Base-by-base conservation (phyloP, 2,329 filamentous ascomycete species). In the Fusarium sp. region DNA sequence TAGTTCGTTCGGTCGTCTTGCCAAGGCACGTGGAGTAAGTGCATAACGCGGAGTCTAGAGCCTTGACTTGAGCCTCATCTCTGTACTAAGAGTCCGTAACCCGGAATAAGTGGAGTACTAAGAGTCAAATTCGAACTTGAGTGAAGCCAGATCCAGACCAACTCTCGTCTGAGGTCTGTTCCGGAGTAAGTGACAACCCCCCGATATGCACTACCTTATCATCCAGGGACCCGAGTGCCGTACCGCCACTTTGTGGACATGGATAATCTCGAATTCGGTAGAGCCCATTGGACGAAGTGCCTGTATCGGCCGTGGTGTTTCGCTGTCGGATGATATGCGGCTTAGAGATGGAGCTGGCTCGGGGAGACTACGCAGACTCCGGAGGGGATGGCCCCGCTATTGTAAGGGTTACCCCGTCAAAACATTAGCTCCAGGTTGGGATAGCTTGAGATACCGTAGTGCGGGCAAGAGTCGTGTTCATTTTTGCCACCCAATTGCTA, bases 311-410 rank as follows among this genome's bases (percentile, higher is more conserved):
- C 28, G 43, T 47, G 44, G 40, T 39, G 47, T 34, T 44, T 40
- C 22, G 46, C 19, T 47, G 50, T 60, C 39, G 57, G 67, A 64
- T 40, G 54, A 64, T 49, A 44, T 69, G 65, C 47, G 61, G 66
- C 56, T 67, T 24, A 42, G 17, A 33, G 26, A 33, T 46, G 44
- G 44, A 33, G 26, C 24, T 40, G n/a, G 14, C 9, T 15, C 66
- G 66, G 66, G 66, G 66, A 54, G 17, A 38, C 66, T 69, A 70
- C 43, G 34, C 26, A 21, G 33, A 58, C 66, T 69, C 66, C 66
- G 62, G 50, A 44, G 24, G 22, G 13, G n/a, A 15, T n/a, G 31
- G 56, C 1, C 36, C 62, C 66, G 46, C 38, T 58, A n/a, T 21
- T 67, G 56, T 19, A 50, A 28, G 45, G 47, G 50, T 31, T 57